phyloP scores from a whole-genome alignment of 768 basidiomycete genomes.

The Tylopilus subfusipes region DNA sequence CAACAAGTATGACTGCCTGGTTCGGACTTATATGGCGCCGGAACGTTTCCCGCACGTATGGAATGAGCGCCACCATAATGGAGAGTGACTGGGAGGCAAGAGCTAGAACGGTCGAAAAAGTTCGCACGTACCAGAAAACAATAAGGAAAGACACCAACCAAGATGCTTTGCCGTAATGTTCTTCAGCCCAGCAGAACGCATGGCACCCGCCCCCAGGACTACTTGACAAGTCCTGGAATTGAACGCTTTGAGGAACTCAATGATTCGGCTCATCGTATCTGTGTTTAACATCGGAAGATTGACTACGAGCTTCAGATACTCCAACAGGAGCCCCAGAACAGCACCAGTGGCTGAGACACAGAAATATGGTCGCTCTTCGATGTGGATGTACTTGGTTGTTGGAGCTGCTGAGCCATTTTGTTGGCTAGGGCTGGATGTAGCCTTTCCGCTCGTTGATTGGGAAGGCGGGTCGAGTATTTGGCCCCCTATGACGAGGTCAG shows the following conservation, averaged over 20 bases:
- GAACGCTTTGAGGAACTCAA: constrained; percentile 96
- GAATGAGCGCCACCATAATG: constrained; percentile 89
- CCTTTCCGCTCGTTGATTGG: constrained; percentile 9
- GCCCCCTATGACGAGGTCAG: constrained; percentile 51
- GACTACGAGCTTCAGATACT: constrained; percentile 85
- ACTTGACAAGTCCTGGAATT: constrained; percentile 98
- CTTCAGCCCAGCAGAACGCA: constrained; percentile 95
- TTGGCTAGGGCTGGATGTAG: constrained; percentile 17
- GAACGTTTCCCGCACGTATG: constrained; percentile 94
- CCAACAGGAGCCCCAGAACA: constrained; percentile 65
- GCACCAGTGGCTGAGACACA: constrained; percentile 83
- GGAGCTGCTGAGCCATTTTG: constrained; percentile 22
- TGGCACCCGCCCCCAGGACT: constrained; percentile 97
- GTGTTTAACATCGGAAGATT: constrained; percentile 88
- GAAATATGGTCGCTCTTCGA: constrained; percentile 85
- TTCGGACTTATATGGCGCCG: constrained; percentile 89
- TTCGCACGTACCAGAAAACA: constrained; percentile 16
- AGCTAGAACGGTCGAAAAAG: constrained; percentile 44
- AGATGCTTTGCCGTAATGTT: constrained; percentile 99
- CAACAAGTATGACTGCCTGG: constrained; percentile 94
- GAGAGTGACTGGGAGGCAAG: constrained; percentile 95
- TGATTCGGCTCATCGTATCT: constrained; percentile 90
- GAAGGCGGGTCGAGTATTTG: neutral
- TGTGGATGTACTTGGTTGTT: constrained; percentile 57
- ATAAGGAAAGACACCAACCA: constrained; percentile 46